Evolutionary conservation across 345 rosid species (phyloP).

Genomic region (Laguncularia racemosa): DNA sequence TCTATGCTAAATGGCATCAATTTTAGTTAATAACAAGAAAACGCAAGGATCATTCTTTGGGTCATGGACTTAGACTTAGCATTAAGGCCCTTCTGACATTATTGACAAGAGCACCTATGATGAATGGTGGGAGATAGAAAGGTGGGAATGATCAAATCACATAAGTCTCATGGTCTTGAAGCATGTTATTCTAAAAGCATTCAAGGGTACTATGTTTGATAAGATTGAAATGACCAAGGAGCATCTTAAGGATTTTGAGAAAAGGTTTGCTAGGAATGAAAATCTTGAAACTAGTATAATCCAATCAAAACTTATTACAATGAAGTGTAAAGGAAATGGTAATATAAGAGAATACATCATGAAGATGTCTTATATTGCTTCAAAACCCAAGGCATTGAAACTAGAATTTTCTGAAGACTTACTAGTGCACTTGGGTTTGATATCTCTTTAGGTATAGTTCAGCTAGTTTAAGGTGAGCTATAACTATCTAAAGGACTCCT

Average conservation of each 20-base stretch:
- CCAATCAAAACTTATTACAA: not conserved
- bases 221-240: not conserved
- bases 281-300: conserved; percentile 1
- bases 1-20: not conserved
- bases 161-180: not conserved
- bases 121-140: too few species aligned
- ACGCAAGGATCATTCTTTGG: not conserved
- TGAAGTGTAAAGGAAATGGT: not conserved
- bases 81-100: not conserved
- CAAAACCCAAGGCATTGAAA: too few species aligned
- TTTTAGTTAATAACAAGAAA: conserved; percentile 4
- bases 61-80: not conserved
- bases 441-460: conserved; percentile 9
- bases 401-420: too few species aligned
- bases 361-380: too few species aligned
- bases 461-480: conserved; percentile 9
- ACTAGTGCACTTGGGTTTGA: conserved; percentile 6
- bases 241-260: not conserved
- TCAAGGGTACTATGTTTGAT: too few species aligned
- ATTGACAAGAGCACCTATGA: too few species aligned
- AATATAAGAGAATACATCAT: too few species aligned
- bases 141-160: conserved; percentile 1
- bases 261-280: conserved; percentile 9
- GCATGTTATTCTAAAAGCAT: too few species aligned
- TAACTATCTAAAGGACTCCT: conserved; percentile 3